Evolutionary conservation across 1,284 basidiomycete genomes (phyloP), one percentile per base, ranked within the genome.

Genomic region (Malassezia psittaci): DNA sequence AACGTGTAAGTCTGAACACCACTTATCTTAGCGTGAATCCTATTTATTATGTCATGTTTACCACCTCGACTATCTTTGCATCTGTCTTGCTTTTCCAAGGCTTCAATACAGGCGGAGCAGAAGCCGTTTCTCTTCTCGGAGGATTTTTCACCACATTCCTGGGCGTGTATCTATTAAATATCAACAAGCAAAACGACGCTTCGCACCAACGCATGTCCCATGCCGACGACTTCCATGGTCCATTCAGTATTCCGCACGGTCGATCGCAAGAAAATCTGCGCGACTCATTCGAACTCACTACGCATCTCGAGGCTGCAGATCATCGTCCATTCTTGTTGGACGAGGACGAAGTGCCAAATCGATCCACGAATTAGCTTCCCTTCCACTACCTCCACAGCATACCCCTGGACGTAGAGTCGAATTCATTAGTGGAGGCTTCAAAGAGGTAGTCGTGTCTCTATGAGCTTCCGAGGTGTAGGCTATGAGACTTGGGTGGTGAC

Each of bases 11-110:
- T 81, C 19, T 46, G 35, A 24, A 8, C 41, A 3, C 45, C 41
- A 13, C 19, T 32, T 33, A 2, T 36, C 44, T 34, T 72, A 89
- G 88, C 41, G 91, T 98, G 56, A 98, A 99, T 75, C 93, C 94
- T 0, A 87, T 94, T 80, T 98, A 98, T 78, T 96, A 93, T 72
- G 93, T 96, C 76, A 86, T 88, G 76, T 99, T 99, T 79, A 91
- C 90, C n/a, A 88, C 89, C 1, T 86, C 86, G 11, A 96, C 93
- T 29, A 88, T 96, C 69, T 80, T 93, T 50, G 90, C 93, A 0
- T 96, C 90, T 49, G 83, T 96, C 62, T 90, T 96, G 64, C 82
- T 96, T 59, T 96, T 96, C 81, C 87, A 88, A 78, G 93, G 93
- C 1, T 88, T 98, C 80, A 91, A 96, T 78, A 96, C 90, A 2